phyloP scores from a whole-genome alignment of 2,329 filamentous ascomycete genomes.

The Thermoascus crustaceus region DNA sequence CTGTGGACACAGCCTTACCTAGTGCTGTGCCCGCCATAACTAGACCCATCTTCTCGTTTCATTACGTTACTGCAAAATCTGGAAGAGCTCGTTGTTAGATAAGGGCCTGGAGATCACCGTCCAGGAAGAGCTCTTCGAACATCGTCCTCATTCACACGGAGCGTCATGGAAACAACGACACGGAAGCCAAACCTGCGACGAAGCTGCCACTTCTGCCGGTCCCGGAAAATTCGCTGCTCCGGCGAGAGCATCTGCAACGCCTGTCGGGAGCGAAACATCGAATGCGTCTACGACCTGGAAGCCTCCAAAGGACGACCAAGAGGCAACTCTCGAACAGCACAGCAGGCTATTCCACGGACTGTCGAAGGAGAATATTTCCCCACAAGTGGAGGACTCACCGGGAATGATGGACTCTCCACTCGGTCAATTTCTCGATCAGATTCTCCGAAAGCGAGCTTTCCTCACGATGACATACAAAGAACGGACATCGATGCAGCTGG shows the following conservation, averaged over 20 bases:
- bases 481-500: conserved; percentile 2
- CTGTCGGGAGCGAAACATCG: conserved; percentile 13
- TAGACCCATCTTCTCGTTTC: too few species aligned
- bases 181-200: conserved; percentile 8
- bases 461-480: conserved; percentile 3
- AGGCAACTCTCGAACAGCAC: not conserved
- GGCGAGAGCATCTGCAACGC: conserved; percentile 13
- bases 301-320: conserved; percentile 12
- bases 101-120: too few species aligned
- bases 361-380: not conserved
- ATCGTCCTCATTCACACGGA: not conserved
- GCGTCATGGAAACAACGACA: not conserved
- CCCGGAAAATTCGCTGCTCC: conserved; percentile 13
- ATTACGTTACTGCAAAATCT: too few species aligned
- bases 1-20: too few species aligned
- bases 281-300: conserved; percentile 13
- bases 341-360: not conserved
- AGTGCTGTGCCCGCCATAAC: too few species aligned
- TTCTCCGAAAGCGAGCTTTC: not conserved
- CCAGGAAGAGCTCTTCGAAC: not conserved
- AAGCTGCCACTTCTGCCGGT: conserved; percentile 14
- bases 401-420: not conserved
- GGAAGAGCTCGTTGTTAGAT: too few species aligned
- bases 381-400: not conserved
- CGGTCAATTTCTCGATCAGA: not conserved